Conservation (phyloP, 2,329 filamentous ascomycete genomes). For the Lasiodiplodia sp. region DNA sequence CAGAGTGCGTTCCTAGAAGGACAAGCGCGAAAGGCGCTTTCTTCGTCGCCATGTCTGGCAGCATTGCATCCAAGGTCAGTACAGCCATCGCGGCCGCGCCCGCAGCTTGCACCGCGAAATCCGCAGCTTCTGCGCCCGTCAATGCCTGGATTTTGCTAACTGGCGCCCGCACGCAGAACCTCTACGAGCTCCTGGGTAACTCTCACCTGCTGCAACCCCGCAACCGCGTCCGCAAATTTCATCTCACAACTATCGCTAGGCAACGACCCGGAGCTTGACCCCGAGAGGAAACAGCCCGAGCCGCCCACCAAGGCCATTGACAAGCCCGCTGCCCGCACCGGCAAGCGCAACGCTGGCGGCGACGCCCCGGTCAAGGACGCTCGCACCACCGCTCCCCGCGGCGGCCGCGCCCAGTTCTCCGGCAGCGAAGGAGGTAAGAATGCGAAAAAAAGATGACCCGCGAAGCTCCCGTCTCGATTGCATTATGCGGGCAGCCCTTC, state of each 20-base stretch:
- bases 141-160: constrained; percentile 13
- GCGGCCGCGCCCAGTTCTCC: constrained; percentile 62
- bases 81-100: constrained; percentile 28
- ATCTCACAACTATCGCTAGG: constrained; percentile 54
- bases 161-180: constrained; percentile 69
- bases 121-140: constrained; percentile 11
- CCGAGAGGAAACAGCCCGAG: constrained; percentile 76
- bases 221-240: constrained; percentile 15
- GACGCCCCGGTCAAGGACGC: constrained; percentile 65
- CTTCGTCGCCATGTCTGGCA: constrained; percentile 44
- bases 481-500: background rate
- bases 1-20: constrained; percentile 52
- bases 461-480: background rate
- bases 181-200: constrained; percentile 97
- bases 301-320: constrained; percentile 89
- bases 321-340: constrained; percentile 77
- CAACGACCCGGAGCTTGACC: constrained; percentile 74
- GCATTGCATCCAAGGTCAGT: constrained; percentile 53
- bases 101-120: constrained; percentile 14
- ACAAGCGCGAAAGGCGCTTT: constrained; percentile 55
- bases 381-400: constrained; percentile 41
- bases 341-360: constrained; percentile 86
- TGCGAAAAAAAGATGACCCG: background rate
- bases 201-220: constrained; percentile 36
- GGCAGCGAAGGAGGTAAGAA: constrained; percentile 89